These are phyloP conservation scores for Coelastrella sp. DNA, from an alignment of 139 green algal genomes.

Conservation along the genomic window DNA sequence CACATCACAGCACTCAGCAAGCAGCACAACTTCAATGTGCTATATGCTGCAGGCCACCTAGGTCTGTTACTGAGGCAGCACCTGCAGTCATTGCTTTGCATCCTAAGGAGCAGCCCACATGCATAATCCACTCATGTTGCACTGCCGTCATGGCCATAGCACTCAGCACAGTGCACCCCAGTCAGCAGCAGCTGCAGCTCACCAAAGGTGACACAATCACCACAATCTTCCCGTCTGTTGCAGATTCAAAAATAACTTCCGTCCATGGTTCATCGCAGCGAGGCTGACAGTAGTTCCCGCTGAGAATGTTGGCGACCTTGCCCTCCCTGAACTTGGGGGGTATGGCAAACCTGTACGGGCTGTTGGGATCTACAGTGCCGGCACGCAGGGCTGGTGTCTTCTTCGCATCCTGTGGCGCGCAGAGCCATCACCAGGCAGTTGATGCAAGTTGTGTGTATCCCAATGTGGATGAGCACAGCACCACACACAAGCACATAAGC, in stretches of 20 bases:
- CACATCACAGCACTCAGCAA: neutral
- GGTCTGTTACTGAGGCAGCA: too few relatives aligned
- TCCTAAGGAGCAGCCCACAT: too few relatives aligned
- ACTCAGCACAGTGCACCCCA: too few relatives aligned
- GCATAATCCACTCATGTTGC: neutral
- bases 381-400: constrained; percentile 45
- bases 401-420: neutral
- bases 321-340: constrained; percentile 54
- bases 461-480: too few relatives aligned
- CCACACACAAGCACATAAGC: too few relatives aligned
- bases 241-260: constrained; percentile 73
- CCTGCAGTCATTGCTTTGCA: too few relatives aligned
- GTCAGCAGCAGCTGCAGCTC: neutral
- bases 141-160: too few relatives aligned
- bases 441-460: too few relatives aligned
- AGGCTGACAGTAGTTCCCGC: constrained; percentile 41
- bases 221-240: constrained; percentile 17
- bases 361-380: constrained; percentile 54
- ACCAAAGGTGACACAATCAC: constrained; percentile 80
- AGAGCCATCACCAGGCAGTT: neutral
- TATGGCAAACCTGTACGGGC: constrained; percentile 60
- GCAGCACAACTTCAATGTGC: neutral
- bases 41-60: too few relatives aligned
- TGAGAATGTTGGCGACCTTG: constrained; percentile 43
- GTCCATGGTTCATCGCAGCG: constrained; percentile 77